Base-by-base conservation (phyloP, 495 filamentous ascomycete species). In the Aspergillus biplanus region DNA sequence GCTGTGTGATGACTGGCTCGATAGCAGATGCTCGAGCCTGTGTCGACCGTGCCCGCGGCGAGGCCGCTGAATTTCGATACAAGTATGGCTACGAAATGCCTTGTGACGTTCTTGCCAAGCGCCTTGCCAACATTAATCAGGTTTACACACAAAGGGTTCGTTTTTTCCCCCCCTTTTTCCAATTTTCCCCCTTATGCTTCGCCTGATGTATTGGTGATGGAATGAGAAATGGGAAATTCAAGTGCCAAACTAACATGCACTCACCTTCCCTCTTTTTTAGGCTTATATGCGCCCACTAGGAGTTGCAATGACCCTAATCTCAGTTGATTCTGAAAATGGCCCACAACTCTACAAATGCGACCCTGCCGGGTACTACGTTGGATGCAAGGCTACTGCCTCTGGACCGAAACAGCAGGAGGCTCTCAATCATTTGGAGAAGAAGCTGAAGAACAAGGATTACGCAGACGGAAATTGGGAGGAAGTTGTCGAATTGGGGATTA, bases 51-150 rank as follows among this genome's bases (percentile, higher is more conserved):
- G 95, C 95, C 66, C 88, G 93, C 82, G 90, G 90, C 59, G 95
- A 99, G 81, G 96, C 95, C 64, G 96, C 94, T 52, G 92, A 98
- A 67, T 99, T 99, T 82, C 86, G 88, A 76, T 98, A 99, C 86
- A 97, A 97, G 76, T 97, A 86, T 73, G 95, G 95, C 74, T 99
- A 99, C 78, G 95, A 99, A 83, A 99, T 99, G 96, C 95, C 95
- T 59, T 96, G 92, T 76, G 95, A 99, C 79, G 96, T 90, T 50
- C 77, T 99, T 71, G 91, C 94, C 61, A 99, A 99, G 86, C 85
- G 95, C 75, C 78, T 99, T 79, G 95, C 95, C 67, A 99, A 99
- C 75, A 97, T 99, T 80, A 97, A 92, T 80, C 95, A 99, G 78
- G 95, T 99, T 58, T 99, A 98, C 78, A 99, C 95, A 64, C 95